Conservation (phyloP, 371 early-diverging fungal genomes). For the Capillidium heterosporum region DNA sequence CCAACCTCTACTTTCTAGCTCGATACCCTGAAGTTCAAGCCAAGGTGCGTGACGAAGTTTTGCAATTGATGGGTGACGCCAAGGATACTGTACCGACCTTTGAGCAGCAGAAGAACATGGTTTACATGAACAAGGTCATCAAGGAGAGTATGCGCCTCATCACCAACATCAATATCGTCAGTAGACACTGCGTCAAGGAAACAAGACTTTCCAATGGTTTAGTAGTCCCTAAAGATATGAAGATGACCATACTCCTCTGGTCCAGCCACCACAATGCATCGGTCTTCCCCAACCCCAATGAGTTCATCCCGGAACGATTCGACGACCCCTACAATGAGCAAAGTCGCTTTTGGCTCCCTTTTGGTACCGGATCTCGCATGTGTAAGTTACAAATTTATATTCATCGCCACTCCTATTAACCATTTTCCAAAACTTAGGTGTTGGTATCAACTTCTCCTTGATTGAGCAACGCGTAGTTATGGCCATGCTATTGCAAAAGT, state of each 20-base stretch:
- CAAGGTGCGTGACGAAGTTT: constrained; percentile 21
- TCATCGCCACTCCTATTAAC: background rate
- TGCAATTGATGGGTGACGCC: background rate
- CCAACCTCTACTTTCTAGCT: constrained; percentile 18
- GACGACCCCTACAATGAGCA: background rate
- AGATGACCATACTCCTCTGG: background rate
- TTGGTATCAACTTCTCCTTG: constrained; percentile 34
- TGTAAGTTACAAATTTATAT: background rate
- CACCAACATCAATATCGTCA: background rate
- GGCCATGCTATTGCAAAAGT: constrained; percentile 21
- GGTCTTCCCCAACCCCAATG: background rate
- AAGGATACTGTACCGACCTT: background rate
- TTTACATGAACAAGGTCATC: background rate
- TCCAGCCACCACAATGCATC: background rate
- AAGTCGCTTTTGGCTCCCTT: background rate
- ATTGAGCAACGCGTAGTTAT: constrained; percentile 27
- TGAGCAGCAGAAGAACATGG: background rate
- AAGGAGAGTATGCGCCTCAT: constrained; percentile 1
- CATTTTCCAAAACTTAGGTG: no score
- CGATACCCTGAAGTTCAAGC: constrained; percentile 21
- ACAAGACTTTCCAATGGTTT: background rate
- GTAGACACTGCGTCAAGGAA: background rate
- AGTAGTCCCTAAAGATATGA: background rate
- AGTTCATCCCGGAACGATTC: background rate
- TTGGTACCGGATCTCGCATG: background rate